Evolutionary conservation across 2,329 filamentous ascomycete genomes (phyloP).

Genomic region (Alternaria burnsii): DNA sequence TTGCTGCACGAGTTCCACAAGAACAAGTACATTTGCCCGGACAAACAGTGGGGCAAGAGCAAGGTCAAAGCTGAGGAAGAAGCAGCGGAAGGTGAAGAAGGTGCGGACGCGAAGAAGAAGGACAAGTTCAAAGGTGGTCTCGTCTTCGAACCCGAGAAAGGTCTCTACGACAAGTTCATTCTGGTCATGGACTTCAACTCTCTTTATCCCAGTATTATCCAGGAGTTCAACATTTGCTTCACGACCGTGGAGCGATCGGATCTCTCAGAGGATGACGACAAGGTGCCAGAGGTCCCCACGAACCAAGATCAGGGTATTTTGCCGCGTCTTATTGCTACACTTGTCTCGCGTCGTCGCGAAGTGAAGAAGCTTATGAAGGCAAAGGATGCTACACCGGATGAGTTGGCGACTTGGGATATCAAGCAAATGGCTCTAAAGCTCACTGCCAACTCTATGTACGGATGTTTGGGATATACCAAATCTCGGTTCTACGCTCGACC

Average conservation of each 20-base stretch:
- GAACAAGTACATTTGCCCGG: slow-evolving; percentile 97
- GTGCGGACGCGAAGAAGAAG: slow-evolving; percentile 86
- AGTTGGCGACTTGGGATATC: slow-evolving; percentile 95
- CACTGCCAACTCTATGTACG: slow-evolving; percentile 99
- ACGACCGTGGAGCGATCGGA: slow-evolving; percentile 87
- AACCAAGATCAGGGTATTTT: slow-evolving; percentile 85
- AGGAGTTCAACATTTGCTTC: slow-evolving; percentile 99
- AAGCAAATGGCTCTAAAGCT: slow-evolving; percentile 97
- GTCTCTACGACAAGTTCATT: slow-evolving; percentile 96
- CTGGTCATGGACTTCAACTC: slow-evolving; percentile 99
- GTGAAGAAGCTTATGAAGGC: slow-evolving; percentile 98
- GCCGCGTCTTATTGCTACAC: slow-evolving; percentile 87
- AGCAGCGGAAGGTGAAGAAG: slow-evolving; percentile 72
- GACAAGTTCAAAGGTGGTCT: slow-evolving; percentile 99
- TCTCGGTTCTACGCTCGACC: slow-evolving; percentile 97
- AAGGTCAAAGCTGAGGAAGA: slow-evolving; percentile 78
- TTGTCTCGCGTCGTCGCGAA: slow-evolving; percentile 86
- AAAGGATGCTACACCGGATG: slow-evolving; percentile 82
- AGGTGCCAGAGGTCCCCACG: slow-evolving; percentile 83
- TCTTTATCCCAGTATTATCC: slow-evolving; percentile 96
- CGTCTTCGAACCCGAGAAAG: slow-evolving; percentile 97
- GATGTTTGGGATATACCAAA: slow-evolving; percentile 94
- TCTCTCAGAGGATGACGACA: slow-evolving; percentile 80
- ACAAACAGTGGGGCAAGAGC: slow-evolving; percentile 85
- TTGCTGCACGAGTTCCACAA: slow-evolving; percentile 93